Conservation (phyloP, 2,329 filamentous ascomycete species). For the Fusarium sp. region DNA sequence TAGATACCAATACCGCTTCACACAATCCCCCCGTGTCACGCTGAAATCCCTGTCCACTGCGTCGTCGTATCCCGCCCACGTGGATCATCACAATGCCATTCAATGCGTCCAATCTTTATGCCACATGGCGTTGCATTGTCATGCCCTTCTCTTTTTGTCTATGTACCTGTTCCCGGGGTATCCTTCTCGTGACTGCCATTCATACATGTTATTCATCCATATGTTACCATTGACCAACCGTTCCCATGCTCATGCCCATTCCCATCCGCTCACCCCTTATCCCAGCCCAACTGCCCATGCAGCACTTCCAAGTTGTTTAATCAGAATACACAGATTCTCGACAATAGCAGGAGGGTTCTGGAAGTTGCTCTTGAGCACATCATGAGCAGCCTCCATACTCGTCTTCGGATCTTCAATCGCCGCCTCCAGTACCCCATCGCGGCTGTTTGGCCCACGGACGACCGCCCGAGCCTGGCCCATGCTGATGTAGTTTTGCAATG, state of each 20-base stretch:
- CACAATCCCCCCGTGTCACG: neutral
- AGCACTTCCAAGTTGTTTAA: constrained; percentile 72
- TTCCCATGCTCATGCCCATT: no score
- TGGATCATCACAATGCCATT: constrained; percentile 3
- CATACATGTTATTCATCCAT: neutral
- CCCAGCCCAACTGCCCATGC: constrained; percentile 58
- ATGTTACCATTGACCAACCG: neutral
- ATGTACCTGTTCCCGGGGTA: neutral
- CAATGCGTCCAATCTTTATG: neutral
- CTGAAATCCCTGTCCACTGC: constrained; percentile 10
- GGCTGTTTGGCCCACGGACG: constrained; percentile 57
- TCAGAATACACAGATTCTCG: constrained; percentile 76
- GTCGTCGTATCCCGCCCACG: constrained; percentile 10
- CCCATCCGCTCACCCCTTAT: constrained; percentile 21
- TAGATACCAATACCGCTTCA: no score
- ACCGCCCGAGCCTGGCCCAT: constrained; percentile 70
- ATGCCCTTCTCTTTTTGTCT: neutral
- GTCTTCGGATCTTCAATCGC: constrained; percentile 69
- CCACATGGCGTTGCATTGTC: neutral
- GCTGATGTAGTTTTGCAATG: constrained; percentile 70
- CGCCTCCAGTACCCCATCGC: constrained; percentile 53
- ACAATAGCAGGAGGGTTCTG: constrained; percentile 71
- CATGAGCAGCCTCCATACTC: constrained; percentile 72
- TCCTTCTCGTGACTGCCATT: neutral
- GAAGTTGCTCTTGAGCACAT: constrained; percentile 70